A percentile compares a stretch with the other conserved stretches of the same genome.
Evolutionary conservation across 106 monocot species (phyloP).

Genomic region (Agapanthus africanus): DNA sequence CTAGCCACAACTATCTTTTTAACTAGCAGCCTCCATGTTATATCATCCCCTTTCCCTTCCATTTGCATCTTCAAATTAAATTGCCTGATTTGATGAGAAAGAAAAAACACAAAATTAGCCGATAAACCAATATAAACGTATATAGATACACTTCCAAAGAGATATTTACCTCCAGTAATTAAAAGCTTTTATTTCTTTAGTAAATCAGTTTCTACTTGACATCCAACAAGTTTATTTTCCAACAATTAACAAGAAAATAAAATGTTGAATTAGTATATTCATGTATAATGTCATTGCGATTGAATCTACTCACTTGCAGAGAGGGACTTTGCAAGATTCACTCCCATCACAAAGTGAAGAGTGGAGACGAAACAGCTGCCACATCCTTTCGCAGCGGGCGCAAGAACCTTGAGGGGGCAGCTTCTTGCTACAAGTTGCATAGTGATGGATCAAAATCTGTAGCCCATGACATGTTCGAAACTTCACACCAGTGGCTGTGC

Average conservation of each 20-base stretch:
- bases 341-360: constrained; percentile 44
- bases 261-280: too few relatives aligned
- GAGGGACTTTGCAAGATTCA: constrained; percentile 57
- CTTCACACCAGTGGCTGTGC: constrained; percentile 16
- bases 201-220: background rate
- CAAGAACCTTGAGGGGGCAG: constrained; percentile 19
- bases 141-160: too few relatives aligned
- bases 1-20: constrained; percentile 47
- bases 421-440: constrained; percentile 43
- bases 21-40: constrained; percentile 51
- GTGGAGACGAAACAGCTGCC: constrained; percentile 80
- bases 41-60: constrained; percentile 36
- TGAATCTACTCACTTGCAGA: constrained; percentile 34
- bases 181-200: too few relatives aligned
- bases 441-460: constrained; percentile 59
- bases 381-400: constrained; percentile 64
- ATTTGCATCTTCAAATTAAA: constrained; percentile 39
- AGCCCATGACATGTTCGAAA: constrained; percentile 44
- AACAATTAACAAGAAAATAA: too few relatives aligned
- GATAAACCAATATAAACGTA: too few relatives aligned
- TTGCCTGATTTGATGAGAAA: constrained; percentile 20
- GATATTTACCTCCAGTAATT: too few relatives aligned
- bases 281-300: too few relatives aligned
- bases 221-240: too few relatives aligned
- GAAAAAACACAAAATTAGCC: background rate